Evolutionary conservation across 116 monocot species (phyloP), one percentile per base, ranked within the genome.

Genomic region (Iris pallida): DNA sequence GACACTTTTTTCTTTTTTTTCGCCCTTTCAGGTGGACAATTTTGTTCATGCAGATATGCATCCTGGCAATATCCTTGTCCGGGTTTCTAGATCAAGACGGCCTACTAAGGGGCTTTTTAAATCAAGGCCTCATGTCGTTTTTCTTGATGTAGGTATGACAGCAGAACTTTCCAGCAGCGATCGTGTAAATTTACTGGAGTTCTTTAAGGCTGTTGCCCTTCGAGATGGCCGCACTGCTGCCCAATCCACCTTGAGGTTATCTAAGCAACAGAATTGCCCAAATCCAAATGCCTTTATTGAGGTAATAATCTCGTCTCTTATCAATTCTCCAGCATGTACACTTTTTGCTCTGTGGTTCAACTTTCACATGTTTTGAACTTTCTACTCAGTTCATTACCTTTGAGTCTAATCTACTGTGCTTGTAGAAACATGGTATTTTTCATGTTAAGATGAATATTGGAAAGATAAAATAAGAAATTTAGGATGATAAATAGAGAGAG

Each of bases 41-140:
- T 90, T 90, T 75, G 76, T 90, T 19, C 90, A 90, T 79, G 90
- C 90, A 40, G 86, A 90, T 68, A 83, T 90, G 90, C 90, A 90
- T 66, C 90, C 90, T 45, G 90, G 90, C 10, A 86, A 90, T 70
- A 90, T 90, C 58, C 82, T 90, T 72, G 90, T 90, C 53, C 82
- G 83, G 53, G 75, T 80, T 10, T 53, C 75, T 67, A 62, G 75
- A 44, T 42, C 78, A 16, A 86, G 71, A 47, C 71, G 46, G 1
- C 47, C 80, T 55, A 83, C 66, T 60, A 80, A 79, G 73, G 45
- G 73, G 63, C 61, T 81, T 71, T 78, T 81, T 47, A 85, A 83
- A 52, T 86, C 86, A 41, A 86, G 58, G 62, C 90, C 90, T 52
- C 90, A 90, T 76, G 90, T 86, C 42, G 71, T 90, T 52, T 90